Conservation (phyloP, 768 basidiomycete species). For the Leccinum uliginosum region DNA sequence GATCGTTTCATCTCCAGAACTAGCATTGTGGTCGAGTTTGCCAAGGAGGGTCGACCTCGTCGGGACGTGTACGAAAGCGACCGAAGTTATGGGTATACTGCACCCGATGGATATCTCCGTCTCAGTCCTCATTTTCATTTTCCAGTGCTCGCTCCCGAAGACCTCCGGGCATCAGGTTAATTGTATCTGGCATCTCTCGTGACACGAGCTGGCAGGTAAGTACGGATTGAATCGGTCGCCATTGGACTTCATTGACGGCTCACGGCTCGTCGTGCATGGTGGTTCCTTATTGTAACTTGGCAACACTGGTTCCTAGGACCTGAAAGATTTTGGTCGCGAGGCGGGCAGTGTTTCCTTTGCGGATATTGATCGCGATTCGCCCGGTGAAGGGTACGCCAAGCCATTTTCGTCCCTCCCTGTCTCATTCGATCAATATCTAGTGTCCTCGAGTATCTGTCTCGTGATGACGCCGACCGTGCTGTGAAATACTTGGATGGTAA, state of each 20-base stretch:
- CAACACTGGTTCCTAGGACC: conserved; percentile 61
- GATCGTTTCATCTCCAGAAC: not conserved
- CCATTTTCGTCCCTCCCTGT: not conserved
- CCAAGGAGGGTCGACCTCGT: conserved; percentile 86
- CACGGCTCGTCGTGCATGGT: conserved; percentile 14
- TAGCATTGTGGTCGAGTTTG: conserved; percentile 95
- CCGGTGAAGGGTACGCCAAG: conserved; percentile 76
- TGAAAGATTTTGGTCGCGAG: conserved; percentile 96
- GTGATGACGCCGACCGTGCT: conserved; percentile 93
- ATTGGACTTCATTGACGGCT: conserved; percentile 15
- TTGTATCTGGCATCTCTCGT: conserved; percentile 85
- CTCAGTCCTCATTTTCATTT: conserved; percentile 12
- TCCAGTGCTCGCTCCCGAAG: conserved; percentile 64
- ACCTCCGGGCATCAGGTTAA: conserved; percentile 77
- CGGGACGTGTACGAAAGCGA: conserved; percentile 67
- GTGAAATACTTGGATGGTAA: conserved; percentile 80
- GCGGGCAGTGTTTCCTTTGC: conserved; percentile 92
- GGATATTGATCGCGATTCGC: conserved; percentile 84
- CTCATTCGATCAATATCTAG: conserved; percentile 37
- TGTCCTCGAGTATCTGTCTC: conserved; percentile 83
- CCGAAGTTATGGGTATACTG: conserved; percentile 51
- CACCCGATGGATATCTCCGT: conserved; percentile 2
- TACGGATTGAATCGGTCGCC: conserved; percentile 11
- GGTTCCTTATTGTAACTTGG: conserved; percentile 13
- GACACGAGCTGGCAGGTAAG: conserved; percentile 99